These are phyloP conservation scores for Tylopilus sp. DNA, from an alignment of 768 basidiomycete genomes.

Conservation along the genomic window DNA sequence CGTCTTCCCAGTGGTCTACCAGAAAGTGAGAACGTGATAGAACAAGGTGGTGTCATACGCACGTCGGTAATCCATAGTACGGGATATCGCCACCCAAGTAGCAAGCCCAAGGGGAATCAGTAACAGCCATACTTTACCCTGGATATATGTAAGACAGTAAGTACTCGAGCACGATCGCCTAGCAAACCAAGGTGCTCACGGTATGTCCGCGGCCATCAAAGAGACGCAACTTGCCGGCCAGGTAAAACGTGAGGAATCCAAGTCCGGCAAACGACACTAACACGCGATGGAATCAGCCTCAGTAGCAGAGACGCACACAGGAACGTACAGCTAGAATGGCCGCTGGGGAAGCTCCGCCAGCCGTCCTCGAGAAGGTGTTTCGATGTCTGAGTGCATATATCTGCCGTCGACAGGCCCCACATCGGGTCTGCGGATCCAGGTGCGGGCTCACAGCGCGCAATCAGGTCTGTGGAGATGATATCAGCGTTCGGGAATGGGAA, in stretches of 20 bases:
- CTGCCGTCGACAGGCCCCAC: constrained; percentile 65
- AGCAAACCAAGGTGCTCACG: constrained; percentile 35
- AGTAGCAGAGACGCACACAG: no score
- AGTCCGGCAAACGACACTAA: constrained; percentile 90
- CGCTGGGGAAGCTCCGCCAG: constrained; percentile 89
- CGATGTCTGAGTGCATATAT: constrained; percentile 76
- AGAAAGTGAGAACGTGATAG: neutral
- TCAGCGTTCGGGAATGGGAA: neutral
- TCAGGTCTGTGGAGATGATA: constrained; percentile 18
- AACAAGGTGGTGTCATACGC: constrained; percentile 25
- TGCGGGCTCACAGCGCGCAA: constrained; percentile 56
- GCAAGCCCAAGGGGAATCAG: constrained; percentile 74
- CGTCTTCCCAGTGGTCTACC: constrained; percentile 89
- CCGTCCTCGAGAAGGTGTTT: constrained; percentile 63
- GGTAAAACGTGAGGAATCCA: constrained; percentile 83
- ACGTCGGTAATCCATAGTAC: constrained; percentile 95
- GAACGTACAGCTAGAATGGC: constrained; percentile 78
- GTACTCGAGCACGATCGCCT: neutral
- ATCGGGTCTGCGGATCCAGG: constrained; percentile 60
- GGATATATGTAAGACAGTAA: neutral
- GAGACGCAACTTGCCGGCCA: constrained; percentile 87
- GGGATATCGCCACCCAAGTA: constrained; percentile 67
- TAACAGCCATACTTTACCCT: constrained; percentile 81
- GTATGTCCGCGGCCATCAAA: constrained; percentile 78
- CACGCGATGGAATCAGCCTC: neutral